A percentile compares a stretch with the other conserved stretches of the same genome.
These are phyloP conservation scores for Dichomitus squalens DNA, from an alignment of 1,284 basidiomycete genomes.

Conservation along the genomic window DNA sequence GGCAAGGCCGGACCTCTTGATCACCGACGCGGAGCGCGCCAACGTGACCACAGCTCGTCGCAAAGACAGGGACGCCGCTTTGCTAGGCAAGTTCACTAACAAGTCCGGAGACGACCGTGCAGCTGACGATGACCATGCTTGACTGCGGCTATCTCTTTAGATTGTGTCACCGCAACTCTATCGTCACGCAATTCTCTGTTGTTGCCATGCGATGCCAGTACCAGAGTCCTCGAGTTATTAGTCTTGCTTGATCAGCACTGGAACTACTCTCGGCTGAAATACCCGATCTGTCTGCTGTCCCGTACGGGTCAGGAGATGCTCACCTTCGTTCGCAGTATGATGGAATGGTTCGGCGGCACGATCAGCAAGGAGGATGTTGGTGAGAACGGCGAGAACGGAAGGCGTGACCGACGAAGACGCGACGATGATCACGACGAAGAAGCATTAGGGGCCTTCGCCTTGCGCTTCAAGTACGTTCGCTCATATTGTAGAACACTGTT, in stretches of 20 bases:
- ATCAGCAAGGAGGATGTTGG: constrained; percentile 89
- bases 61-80: constrained; percentile 88
- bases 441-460: constrained; percentile 72
- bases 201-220: constrained; percentile 92
- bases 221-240: constrained; percentile 90
- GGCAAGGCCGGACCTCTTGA: constrained; percentile 87
- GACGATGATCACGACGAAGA: constrained; percentile 74
- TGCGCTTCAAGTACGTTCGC: constrained; percentile 67
- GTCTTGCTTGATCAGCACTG: constrained; percentile 98
- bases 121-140: constrained; percentile 12
- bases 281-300: constrained; percentile 91
- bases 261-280: constrained; percentile 82
- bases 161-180: constrained; percentile 85
- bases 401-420: constrained; percentile 59
- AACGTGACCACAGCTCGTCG: constrained; percentile 83
- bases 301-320: constrained; percentile 93
- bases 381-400: constrained; percentile 59
- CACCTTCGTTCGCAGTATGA: constrained; percentile 93
- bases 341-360: constrained; percentile 98
- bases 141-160: constrained; percentile 37
- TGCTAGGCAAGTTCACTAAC: constrained; percentile 66
- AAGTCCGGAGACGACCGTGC: background rate
- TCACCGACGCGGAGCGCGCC: constrained; percentile 90
- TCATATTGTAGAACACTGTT: background rate
- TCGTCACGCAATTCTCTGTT: constrained; percentile 80